Percentiles rank a stretch among this genome's conserved stretches.
Conservation (phyloP, 306 rosid genomes). For the Quercus gilva region DNA sequence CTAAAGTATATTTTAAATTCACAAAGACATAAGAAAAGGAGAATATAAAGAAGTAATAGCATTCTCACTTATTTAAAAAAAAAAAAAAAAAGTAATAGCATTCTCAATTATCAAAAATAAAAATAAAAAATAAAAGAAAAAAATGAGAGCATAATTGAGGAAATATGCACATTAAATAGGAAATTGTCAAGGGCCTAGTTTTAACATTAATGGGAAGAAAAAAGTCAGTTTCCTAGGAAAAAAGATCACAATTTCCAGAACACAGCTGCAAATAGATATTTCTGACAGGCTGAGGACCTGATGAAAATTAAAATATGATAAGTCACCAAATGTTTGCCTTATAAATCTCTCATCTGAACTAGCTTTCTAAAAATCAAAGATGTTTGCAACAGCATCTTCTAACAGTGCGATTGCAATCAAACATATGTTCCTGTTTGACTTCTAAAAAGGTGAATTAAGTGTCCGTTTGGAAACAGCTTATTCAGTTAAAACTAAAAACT, state of each 20-base stretch:
- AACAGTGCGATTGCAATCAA: not conserved
- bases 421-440: not conserved
- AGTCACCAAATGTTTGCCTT: not conserved
- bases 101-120: too few species aligned
- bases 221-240: not conserved
- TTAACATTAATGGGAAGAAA: not conserved
- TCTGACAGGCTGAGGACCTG: too few species aligned
- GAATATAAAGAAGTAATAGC: not conserved
- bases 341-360: not conserved
- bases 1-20: not conserved
- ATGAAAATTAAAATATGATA: not conserved
- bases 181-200: not conserved
- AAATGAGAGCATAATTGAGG: not conserved
- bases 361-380: not conserved
- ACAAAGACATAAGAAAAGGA: not conserved
- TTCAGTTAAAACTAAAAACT: too few species aligned
- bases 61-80: too few species aligned
- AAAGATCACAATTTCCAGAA: not conserved
- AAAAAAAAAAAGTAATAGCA: too few species aligned
- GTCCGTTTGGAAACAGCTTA: too few species aligned
- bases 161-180: not conserved
- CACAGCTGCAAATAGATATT: not conserved
- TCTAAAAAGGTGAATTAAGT: not conserved
- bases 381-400: not conserved
- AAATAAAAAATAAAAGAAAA: not conserved